Base-by-base conservation (phyloP, 306 rosid species). In the Lathyrus aphaca region DNA sequence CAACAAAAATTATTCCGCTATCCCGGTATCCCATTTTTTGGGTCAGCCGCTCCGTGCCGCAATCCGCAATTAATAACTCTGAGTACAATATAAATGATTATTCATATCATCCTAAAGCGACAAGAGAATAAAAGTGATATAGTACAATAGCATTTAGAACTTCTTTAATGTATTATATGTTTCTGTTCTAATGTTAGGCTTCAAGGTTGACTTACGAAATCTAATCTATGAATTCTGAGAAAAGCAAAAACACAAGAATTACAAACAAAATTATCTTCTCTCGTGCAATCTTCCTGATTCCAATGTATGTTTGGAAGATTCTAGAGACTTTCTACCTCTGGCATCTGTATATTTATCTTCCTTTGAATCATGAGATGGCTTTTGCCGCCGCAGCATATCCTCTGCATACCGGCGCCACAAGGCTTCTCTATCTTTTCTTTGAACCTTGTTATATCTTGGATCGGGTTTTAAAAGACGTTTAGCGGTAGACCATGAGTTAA, bases 401-500 rank as follows among this genome's bases (percentile, higher is more conserved):
- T 90, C 95, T 0, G 83, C 79, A 65, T 77, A 88, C 23, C 94
- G 79, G 14, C 84, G 83, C 98, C 98, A 94, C 77, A 94, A 39
- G 46, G 74, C 76, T 78, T 90, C 98, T 85, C 92, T 90, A 15
- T 90, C 96, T 79, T 88, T 85, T 55, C 97, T 83, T 27, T 90
- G 79, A 80, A 86, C 82, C 82, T 88, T 94, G 80, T 69, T 84
- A 58, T 90, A 88, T 73, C 98, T 84, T 35, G 82, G 85, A 80
- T 94, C 97, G 1, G 81, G 68, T 83, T 90, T 94, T 68, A 94
- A 59, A 56, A 78, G 71, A 30, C 87, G 89, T 57, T 94, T 94
- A 4, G 97, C 92, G 0, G 91, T 94, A 29, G 97, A 87, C 98
- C 98, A 94, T 23, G 98, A 94, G 79, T 83, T 88, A 14, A 88